Base-by-base conservation (phyloP, 2,329 filamentous ascomycete species). In the Pseudogymnoascus sp. region DNA sequence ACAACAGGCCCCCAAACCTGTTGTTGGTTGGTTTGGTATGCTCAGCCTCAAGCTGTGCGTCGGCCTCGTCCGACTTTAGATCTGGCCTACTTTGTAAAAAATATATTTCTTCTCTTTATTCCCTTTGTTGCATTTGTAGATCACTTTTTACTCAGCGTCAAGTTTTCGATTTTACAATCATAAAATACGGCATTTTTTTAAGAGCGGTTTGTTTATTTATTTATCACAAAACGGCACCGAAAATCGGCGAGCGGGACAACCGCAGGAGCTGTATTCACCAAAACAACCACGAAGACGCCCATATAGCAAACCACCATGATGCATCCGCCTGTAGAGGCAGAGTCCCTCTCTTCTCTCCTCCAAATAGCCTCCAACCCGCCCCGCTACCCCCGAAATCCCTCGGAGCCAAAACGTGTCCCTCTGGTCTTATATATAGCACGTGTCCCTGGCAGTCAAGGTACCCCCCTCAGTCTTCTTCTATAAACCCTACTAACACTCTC, bases 391-490 rank as follows among this genome's bases (percentile, higher is more conserved):
- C 84, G 89, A 71, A 90, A 90, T 72, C 89, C 90, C 4, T 85
- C 86, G 2, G 86, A 89, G 69, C 79, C 83, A 70, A 84, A 80
- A 67, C 84, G 88, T 67, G 85, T 91, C 61, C 86, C 91, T 3
- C 76, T 98, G 61, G 86, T 88, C 2, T 83, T 99, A 43, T 99
- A 99, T 77, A 96, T 99, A 69, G 92, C 93, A 37, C 83, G 93
- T 69, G 93, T 99, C 0, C 95, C 95, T 1, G 93, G 93, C 21
- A 96, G 90, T 67, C 86, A 87, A 87, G 91, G 92, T 93, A 80
- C 68, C 78, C 74, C 23, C 64, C 63, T 34, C 62, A 8, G 11
- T 14, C 45, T 10, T 28, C 21, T 25, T 60, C 28, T 36, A 39
- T 31, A 45, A 65, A 21, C 61, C 61, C 63, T 64, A 68, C 65